These are phyloP conservation scores for Blastocystis sp. DNA, from an alignment of 352 stramenopile genomes.

Conservation along the genomic window DNA sequence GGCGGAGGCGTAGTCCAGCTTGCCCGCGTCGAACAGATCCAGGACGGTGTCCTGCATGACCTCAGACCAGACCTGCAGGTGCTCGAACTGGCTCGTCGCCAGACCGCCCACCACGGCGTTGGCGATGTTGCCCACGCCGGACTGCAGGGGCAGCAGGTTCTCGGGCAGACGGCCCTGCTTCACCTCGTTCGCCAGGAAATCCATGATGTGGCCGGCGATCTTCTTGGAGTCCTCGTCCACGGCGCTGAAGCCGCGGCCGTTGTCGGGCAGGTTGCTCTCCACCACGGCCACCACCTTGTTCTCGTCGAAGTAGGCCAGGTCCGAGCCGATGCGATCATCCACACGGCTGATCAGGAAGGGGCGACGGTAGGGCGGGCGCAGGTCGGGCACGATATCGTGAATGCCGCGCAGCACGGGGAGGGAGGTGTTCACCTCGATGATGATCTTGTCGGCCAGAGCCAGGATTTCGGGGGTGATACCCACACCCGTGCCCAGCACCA, in stretches of 20 bases:
- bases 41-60: slow-evolving; percentile 68
- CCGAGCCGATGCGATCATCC: slow-evolving; percentile 59
- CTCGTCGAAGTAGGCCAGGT: slow-evolving; percentile 63
- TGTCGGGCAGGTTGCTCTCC: slow-evolving; percentile 65
- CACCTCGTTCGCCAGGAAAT: slow-evolving; percentile 68
- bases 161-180: slow-evolving; percentile 57
- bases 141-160: slow-evolving; percentile 66
- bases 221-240: slow-evolving; percentile 66
- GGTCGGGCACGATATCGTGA: slow-evolving; percentile 66
- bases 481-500: slow-evolving; percentile 67
- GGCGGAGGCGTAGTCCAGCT: slow-evolving; percentile 66
- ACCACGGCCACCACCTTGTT: slow-evolving; percentile 67
- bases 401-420: slow-evolving; percentile 64
- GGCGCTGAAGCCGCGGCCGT: slow-evolving; percentile 63
- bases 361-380: slow-evolving; percentile 41
- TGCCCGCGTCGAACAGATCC: slow-evolving; percentile 58
- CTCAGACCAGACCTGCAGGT: slow-evolving; percentile 67
- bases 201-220: slow-evolving; percentile 68
- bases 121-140: slow-evolving; percentile 66
- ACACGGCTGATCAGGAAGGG: slow-evolving; percentile 65
- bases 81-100: slow-evolving; percentile 47
- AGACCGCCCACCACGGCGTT: slow-evolving; percentile 65
- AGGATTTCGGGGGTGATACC: slow-evolving; percentile 66
- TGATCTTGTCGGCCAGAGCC: slow-evolving; percentile 67
- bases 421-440: slow-evolving; percentile 68